Evolutionary conservation across 257 asterid genomes (phyloP).

Genomic region (Fraxinus anomala): DNA sequence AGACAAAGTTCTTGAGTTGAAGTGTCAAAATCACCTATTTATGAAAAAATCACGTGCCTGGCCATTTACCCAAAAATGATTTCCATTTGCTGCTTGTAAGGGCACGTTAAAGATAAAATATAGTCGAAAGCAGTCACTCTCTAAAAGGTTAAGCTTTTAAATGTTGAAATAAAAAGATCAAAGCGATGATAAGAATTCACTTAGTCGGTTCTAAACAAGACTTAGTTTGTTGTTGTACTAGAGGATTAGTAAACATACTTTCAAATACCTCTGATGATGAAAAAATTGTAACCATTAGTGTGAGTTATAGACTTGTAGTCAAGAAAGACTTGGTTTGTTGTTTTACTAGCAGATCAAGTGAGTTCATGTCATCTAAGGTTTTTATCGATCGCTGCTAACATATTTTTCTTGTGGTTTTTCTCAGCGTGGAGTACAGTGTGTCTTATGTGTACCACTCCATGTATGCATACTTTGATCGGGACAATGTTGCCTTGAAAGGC

Average conservation of each 20-base stretch:
- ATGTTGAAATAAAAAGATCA: neutral
- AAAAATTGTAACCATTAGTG: no score
- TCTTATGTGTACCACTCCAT: constrained; percentile 79
- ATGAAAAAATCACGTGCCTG: no score
- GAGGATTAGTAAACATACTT: no score
- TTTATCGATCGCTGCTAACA: neutral
- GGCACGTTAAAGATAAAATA: neutral
- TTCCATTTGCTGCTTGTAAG: no score
- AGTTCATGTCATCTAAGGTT: neutral
- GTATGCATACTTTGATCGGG: constrained; percentile 82
- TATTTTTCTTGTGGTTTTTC: constrained; percentile 12
- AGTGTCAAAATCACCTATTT: neutral
- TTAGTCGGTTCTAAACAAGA: no score
- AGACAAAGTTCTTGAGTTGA: neutral
- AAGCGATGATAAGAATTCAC: neutral
- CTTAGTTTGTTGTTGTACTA: no score
- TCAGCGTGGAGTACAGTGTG: constrained; percentile 78
- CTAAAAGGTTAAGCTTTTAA: no score
- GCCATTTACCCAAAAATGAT: no score
- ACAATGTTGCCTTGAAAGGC: constrained; percentile 81
- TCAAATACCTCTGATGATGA: no score
- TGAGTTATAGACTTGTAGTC: no score
- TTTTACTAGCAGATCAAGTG: no score
- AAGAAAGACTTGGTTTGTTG: no score
- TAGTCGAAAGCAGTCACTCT: neutral